Base-by-base conservation (phyloP, 768 basidiomycete genomes). In the Cystobasidium tubakii region DNA sequence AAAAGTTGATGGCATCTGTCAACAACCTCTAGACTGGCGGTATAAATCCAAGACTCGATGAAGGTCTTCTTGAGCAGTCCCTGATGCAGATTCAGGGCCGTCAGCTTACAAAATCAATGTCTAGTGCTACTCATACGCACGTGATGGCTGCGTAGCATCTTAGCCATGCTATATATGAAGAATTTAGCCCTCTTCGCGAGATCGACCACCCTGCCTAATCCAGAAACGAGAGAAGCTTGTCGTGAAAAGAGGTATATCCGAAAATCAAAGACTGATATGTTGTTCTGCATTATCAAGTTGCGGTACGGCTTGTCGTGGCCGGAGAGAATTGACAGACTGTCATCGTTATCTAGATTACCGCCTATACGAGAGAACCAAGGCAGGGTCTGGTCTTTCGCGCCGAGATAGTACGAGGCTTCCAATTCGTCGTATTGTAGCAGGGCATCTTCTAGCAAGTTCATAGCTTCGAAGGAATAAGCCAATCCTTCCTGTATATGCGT, bases 331-430 rank as follows among this genome's bases (percentile, higher is more conserved):
- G 93, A 88, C 25, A 85, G 79, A 1, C 90, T 88, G 77, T 96
- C 94, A 80, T 97, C 93, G 50, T 85, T 85, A 17, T 85, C 82
- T 0, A 82, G 80, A 19, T 87, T 87, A 25, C 87, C 87, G 57
- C 95, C 91, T 21, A 96, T 84, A 44, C 88, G 86, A 25, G 91
- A 91, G 78, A 96, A 95, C 92, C 92, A 97, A 0, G 92, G 90
- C 77, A 94, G 84, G 77, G 90, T 91, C 82, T 87, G 87, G 79
- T 92, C 91, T 79, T 85, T 86, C 70, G 88, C 66, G 1, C 82
- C 78, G 72, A 83, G 83, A 64, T 82, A 83, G 81, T 98, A 97
- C 7, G 88, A 85, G 0, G 85, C 84, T 80, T 98, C 96, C 1
- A 99, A 86, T 82, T 98, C 94, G 73, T 92, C 89, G 77, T 97